Evolutionary conservation across 495 filamentous ascomycete genomes (phyloP), one percentile per base, ranked within the genome.

Genomic region (Neurospora discreta): DNA sequence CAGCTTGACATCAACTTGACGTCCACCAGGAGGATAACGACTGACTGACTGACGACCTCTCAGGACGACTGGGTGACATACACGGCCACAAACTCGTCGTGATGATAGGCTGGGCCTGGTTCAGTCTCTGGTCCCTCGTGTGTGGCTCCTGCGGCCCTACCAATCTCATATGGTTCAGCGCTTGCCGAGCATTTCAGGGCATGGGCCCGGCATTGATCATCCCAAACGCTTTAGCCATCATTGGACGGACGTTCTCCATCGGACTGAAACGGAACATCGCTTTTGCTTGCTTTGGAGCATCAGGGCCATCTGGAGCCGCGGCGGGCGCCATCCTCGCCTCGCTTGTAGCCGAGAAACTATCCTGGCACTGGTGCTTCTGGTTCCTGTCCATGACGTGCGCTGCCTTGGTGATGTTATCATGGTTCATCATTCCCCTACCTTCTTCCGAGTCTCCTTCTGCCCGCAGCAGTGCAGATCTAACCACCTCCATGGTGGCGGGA

Each of bases 281-380:
- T 3, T 91, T 93, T 72, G 81, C 85, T 3, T 73, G 88, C 38
- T 92, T 92, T 71, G 90, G 89, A 3, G 89, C 87, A 1, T 79
- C 82, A 9, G 90, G 89, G 0, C 90, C 90, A 0, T 81, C 79
- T 2, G 89, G 90, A 1, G 82, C 80, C 20, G 76, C 87, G 18
- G 11, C 87, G 3, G 90, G 89, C 0, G 80, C 79, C 10, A 80
- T 85, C 0, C 85, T 90, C 69, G 76, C 82, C 0, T 78, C 81
- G 0, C 71, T 90, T 5, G 86, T 90, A 1, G 80, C 88, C 73
- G 75, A 86, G 68, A 80, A 65, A 77, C 82, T 81, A 3, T 88
- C 84, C 81, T 93, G 90, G 91, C 87, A 85, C 1, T 93, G 91
- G 91, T 80, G 85, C 1, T 91, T 85, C 75, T 92, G 85, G 84